A percentile compares a stretch with the other conserved stretches of the same genome.
Conservation (phyloP, 768 basidiomycete species). For the Tulasnella sp. region DNA sequence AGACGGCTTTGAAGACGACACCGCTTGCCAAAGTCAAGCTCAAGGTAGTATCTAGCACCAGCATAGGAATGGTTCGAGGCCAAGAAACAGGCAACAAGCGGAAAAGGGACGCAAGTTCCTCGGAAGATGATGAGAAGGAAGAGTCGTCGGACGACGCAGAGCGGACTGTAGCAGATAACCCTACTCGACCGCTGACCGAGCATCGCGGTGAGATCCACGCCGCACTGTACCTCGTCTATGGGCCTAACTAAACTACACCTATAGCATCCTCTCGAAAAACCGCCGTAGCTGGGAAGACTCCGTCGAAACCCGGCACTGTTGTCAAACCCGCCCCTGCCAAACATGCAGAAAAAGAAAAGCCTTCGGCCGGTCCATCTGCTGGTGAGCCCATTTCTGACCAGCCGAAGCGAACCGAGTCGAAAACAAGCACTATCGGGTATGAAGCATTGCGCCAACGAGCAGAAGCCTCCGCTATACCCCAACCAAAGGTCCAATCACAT, state of each 20-base stretch:
- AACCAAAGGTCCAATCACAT: neutral
- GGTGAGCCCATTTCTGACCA: neutral
- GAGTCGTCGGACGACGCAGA: neutral
- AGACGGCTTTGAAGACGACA: neutral
- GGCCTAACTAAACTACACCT: no score
- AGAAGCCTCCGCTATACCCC: neutral
- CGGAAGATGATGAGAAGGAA: neutral
- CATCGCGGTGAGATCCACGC: no score
- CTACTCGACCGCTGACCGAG: no score
- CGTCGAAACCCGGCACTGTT: neutral
- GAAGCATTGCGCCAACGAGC: neutral
- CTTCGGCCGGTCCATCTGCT: neutral
- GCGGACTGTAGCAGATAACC: no score
- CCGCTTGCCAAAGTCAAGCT: neutral
- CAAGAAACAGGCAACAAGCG: neutral
- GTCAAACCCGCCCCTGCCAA: neutral
- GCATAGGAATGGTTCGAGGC: neutral
- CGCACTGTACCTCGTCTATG: no score
- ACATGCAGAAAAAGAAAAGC: neutral
- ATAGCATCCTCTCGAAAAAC: no score
- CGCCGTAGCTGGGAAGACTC: neutral
- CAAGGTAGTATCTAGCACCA: neutral
- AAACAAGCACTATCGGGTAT: neutral
- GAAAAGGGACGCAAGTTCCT: neutral
- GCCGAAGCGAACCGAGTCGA: neutral